A percentile compares a stretch with the other conserved stretches of the same genome.
Evolutionary conservation across 2,329 filamentous ascomycete genomes (phyloP).

Genomic region (Colletotrichum incanum): DNA sequence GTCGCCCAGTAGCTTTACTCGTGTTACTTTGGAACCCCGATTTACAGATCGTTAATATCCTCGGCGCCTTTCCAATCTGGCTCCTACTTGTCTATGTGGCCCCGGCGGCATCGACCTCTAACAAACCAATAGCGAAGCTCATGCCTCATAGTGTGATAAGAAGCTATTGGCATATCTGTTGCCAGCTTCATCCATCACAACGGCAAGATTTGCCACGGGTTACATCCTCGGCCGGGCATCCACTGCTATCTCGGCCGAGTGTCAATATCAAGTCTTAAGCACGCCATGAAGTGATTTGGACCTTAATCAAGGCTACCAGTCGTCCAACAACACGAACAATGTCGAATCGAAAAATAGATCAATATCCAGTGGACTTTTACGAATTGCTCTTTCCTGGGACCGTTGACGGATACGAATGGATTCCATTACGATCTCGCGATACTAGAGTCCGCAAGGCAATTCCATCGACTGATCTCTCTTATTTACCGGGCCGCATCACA

Average conservation of each 20-base stretch:
- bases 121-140: not conserved
- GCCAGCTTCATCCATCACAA: not conserved
- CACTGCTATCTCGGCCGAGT: not conserved
- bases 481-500: not conserved
- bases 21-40: not conserved
- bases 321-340: not conserved
- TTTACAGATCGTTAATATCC: not conserved
- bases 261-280: not conserved
- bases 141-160: too few relatives aligned
- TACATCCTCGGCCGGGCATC: not conserved
- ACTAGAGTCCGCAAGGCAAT: not conserved
- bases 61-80: not conserved
- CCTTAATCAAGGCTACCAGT: not conserved
- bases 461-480: not conserved
- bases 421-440: not conserved
- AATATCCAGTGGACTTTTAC: too few relatives aligned
- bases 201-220: too few relatives aligned
- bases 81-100: not conserved
- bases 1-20: not conserved
- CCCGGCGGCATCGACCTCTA: not conserved
- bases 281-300: not conserved
- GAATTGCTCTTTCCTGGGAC: too few relatives aligned
- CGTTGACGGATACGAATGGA: not conserved
- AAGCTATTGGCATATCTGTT: not conserved
- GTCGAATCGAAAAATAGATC: too few relatives aligned